Evolutionary conservation across 768 basidiomycete species (phyloP), one percentile per base, ranked within the genome.

Genomic region (Leccinellum luteum): DNA sequence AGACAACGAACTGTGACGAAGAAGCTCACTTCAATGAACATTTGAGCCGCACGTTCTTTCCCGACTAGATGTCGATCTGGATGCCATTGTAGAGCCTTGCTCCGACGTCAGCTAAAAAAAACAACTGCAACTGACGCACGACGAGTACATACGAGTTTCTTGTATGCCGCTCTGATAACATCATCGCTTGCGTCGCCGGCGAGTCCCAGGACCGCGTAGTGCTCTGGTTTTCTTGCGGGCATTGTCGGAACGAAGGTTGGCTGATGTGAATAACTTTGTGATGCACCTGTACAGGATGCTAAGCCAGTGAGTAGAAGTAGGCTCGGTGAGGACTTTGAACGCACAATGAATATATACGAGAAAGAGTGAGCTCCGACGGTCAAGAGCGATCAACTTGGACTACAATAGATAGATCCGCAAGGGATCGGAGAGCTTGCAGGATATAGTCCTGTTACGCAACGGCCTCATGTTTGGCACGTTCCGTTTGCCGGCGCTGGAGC

Each of bases 41-140:
- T 76, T 61, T 78, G 76, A 51, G 79, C 79, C 17, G 84, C 82
- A 48, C 69, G 67, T 56, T 85, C 80, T 65, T 80, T 82, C 58
- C 80, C 76, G 27, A 75, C 69, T 21, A 69, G 63, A 69, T 85
- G 83, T 58, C 84, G 84, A 71, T 87, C 85, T 60, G 85, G 85
- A 62, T 87, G 85, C 84, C 85, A 88, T 65, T 77, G 79, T 55
- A 87, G 73, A 61, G 84, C 85, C 85, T 81, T 60, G 31, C 35
- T 59, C 9, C 30, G 32, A 52, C 31, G 21, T 64, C 54, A 64
- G 61, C 44, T 49, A 49, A 64, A 57, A 72, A 62, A 72, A 62
- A 58, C 48, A 57, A 6, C 60, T 52, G 47, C 55, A 52, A 64
- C 12, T 60, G 54, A 70, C 65, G 54, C 56, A 58, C 56, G 58